These are phyloP conservation scores for Aspergillus vadensis DNA, from an alignment of 2,329 filamentous ascomycete genomes.

Conservation along the genomic window DNA sequence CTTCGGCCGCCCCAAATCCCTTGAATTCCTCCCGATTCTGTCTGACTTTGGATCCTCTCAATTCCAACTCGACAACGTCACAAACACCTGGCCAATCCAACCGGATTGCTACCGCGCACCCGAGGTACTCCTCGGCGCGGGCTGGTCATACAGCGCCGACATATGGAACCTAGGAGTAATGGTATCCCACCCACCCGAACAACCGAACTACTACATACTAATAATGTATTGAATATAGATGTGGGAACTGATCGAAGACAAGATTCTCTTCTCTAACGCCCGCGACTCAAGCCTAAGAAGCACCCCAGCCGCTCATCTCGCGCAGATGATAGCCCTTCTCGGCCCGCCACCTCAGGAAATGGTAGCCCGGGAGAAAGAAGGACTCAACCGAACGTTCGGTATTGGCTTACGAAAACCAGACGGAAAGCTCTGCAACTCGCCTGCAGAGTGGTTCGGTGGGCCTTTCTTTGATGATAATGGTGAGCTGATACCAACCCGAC, in stretches of 20 bases:
- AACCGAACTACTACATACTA: background rate
- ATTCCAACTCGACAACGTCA: background rate
- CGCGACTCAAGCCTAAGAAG: background rate
- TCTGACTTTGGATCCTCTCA: background rate
- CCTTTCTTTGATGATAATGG: background rate
- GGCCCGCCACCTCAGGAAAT: background rate
- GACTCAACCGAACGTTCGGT: background rate
- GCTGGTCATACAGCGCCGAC: constrained; percentile 40
- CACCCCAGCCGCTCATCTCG: background rate
- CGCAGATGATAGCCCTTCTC: background rate
- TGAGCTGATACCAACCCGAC: background rate
- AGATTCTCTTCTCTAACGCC: background rate
- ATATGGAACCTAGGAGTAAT: constrained; percentile 43
- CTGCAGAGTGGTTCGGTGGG: background rate
- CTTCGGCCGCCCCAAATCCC: background rate
- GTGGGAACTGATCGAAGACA: background rate
- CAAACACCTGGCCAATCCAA: constrained; percentile 37
- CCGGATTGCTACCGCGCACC: constrained; percentile 40
- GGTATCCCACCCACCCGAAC: background rate
- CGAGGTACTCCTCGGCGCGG: constrained; percentile 38
- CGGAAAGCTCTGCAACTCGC: background rate
- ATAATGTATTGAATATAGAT: background rate
- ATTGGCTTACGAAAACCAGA: background rate
- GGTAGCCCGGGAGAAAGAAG: background rate
- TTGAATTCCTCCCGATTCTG: background rate